Base-by-base conservation (phyloP, 176 grass and related monocot species). In the Alopecurus myosuroides region DNA sequence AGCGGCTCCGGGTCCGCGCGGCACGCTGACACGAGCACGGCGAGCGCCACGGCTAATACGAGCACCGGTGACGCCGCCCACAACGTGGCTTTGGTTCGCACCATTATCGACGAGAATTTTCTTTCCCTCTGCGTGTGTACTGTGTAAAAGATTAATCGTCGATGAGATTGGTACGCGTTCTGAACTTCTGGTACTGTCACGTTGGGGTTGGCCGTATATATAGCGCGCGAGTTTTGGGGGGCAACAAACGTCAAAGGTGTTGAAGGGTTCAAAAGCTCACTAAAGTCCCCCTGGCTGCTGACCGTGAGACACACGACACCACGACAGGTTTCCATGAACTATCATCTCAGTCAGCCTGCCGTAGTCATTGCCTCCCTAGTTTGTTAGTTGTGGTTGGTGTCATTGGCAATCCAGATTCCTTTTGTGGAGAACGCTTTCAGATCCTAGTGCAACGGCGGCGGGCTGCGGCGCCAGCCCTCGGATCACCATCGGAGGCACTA, bases 1-100 rank as follows among this genome's bases (percentile, higher is more conserved):
- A 98, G 74, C 14, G 86, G 90, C 33, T 93, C 88, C 0, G 92
- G 90, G 76, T 98, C 95, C 8, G 62, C 88, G 6, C 9, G 18
- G 70, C 88, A 88, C 34, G 55, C 64, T 41, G 78, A 74, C 23
- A 53, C 62, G 36, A 84, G 17, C 31, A 26, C 12, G 11, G 83
- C 23, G 17, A 55, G 9, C 41, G 13, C 40, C 19, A 39, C 29
- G 23, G 34, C 15, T 12, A 83, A 9, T 2, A 78, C 13, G 31
- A 85, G 40, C 0, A 86, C 7, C 81, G 11, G 17, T 2, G 51
- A 3, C 2, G 79, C 6, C 20, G 75, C 2, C 34, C 11, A 74
- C 49, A 40, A 68, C 72, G 77, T 73, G 78, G 23, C 40, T 51
- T 19, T 26, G 19, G 25, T 45, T 11, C 45, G 20, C 83, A 33